Conservation (phyloP, 345 rosid species). For the Eucalyptus cloeziana region DNA sequence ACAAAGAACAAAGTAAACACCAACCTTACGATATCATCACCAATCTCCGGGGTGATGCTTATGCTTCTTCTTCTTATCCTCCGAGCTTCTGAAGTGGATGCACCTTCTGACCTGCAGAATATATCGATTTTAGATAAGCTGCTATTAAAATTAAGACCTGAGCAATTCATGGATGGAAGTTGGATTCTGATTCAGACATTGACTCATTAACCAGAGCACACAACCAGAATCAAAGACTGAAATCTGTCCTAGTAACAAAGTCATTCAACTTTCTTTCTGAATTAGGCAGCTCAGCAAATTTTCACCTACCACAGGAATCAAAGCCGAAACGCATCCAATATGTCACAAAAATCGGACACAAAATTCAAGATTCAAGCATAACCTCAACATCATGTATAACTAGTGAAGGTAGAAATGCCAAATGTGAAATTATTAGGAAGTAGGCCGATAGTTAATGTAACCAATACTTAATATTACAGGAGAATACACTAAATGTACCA, state of each 20-base stretch:
- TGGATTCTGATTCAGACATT: not conserved
- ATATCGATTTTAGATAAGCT: not conserved
- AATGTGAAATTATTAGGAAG: not conserved
- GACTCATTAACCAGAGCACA: not conserved
- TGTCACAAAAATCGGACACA: not conserved
- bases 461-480: not conserved
- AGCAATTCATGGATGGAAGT: not conserved
- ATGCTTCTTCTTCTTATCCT: conserved; percentile 95
- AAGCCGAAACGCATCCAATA: not conserved
- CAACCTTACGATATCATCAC: conserved; percentile 98
- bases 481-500: not conserved
- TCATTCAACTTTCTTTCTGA: not conserved
- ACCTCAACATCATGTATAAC: not conserved
- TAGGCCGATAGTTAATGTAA: not conserved
- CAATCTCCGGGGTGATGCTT: conserved; percentile 96
- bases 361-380: not conserved
- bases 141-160: not conserved
- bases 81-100: conserved; percentile 65
- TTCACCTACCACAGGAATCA: not conserved
- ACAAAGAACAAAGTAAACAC: not conserved
- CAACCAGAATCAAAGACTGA: not conserved
- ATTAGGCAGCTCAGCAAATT: not conserved
- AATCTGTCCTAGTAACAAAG: not conserved
- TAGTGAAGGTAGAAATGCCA: not conserved
- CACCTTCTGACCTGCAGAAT: conserved; percentile 73